phyloP scores from a whole-genome alignment of 805 yeast genomes.

The Candida suzukii region DNA sequence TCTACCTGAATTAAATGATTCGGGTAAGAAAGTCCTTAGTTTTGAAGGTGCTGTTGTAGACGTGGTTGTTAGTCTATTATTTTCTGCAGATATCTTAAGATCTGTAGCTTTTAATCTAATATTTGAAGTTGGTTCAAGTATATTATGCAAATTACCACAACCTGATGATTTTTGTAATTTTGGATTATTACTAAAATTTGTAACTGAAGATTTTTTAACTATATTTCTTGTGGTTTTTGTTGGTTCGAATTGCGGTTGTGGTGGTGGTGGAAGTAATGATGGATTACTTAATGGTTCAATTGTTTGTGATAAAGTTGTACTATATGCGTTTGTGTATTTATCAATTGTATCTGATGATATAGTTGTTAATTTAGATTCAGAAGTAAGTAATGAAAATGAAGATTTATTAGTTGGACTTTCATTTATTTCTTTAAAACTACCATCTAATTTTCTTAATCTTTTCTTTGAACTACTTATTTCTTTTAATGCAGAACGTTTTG shows the following conservation, averaged over 20 bases:
- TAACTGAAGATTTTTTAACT: no score
- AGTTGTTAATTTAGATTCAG: not conserved
- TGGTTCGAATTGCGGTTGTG: not conserved
- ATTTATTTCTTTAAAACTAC: slow-evolving; percentile 19
- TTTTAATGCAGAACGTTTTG: slow-evolving; percentile 14
- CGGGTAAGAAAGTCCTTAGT: no score
- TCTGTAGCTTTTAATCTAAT: not conserved
- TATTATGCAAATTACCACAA: slow-evolving; percentile 1
- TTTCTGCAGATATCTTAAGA: no score
- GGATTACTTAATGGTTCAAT: no score
- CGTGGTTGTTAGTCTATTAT: no score
- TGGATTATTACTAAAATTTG: slow-evolving; percentile 16
- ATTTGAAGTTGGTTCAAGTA: not conserved
- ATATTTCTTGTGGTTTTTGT: not conserved
- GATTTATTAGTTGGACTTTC: slow-evolving; percentile 24
- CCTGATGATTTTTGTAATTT: slow-evolving; percentile 6
- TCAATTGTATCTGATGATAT: not conserved
- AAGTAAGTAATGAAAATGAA: not conserved
- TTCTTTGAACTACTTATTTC: slow-evolving; percentile 23
- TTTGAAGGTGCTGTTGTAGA: no score
- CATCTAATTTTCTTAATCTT: slow-evolving; percentile 17
- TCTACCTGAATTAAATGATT: no score
- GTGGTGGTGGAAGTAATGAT: not conserved
- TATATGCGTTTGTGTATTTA: no score
- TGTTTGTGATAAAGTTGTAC: no score